phyloP scores from a whole-genome alignment of 352 stramenopile species.

The Phytopythium mirpurense region DNA sequence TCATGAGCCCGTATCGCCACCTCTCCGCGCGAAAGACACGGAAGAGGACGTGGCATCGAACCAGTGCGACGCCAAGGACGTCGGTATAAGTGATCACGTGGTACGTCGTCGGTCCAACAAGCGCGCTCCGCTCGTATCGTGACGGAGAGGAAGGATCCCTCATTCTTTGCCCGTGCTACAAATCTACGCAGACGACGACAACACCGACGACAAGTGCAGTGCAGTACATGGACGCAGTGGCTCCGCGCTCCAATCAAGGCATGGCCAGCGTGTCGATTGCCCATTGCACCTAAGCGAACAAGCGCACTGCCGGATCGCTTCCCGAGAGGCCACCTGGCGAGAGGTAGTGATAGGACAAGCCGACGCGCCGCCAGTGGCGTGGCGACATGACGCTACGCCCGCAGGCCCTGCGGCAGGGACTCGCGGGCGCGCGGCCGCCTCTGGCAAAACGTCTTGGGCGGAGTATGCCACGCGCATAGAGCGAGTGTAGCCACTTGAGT shows the following conservation, averaged over 20 bases:
- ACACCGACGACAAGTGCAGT: no score
- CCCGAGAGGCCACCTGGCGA: background rate
- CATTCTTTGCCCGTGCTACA: background rate
- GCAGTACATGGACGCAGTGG: background rate
- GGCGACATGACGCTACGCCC: background rate
- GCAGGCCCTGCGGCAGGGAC: background rate
- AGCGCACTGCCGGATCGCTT: background rate
- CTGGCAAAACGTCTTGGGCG: background rate
- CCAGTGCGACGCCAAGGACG: background rate
- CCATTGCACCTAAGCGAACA: background rate
- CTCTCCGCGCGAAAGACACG: background rate
- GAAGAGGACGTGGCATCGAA: background rate
- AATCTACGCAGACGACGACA: background rate
- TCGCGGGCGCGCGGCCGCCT: no score
- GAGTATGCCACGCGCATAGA: no score
- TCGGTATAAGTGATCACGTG: background rate
- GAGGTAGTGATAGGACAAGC: no score
- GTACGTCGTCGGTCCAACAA: no score
- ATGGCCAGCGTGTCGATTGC: no score
- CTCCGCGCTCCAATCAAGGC: background rate
- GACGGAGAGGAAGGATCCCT: no score
- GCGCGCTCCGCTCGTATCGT: no score
- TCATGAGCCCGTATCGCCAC: background rate
- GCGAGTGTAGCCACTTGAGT: constrained; percentile 6
- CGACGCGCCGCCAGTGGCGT: background rate